Conservation (phyloP, 2,329 filamentous ascomycete species). For the Nakataea oryzae region DNA sequence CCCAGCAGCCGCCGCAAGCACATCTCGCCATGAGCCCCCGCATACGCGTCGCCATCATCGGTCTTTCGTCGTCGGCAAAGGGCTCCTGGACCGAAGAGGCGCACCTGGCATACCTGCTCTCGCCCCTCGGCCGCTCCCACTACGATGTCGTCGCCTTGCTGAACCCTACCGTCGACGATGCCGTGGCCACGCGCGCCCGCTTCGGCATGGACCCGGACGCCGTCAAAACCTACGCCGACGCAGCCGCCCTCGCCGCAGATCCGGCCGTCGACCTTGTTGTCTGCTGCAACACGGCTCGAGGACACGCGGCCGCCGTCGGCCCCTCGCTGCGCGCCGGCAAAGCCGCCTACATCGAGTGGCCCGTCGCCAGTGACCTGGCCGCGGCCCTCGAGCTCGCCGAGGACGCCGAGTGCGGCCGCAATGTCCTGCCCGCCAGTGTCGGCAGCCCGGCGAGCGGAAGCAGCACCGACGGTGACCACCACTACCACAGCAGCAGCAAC, state of each 20-base stretch:
- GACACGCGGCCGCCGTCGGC: constrained; percentile 32
- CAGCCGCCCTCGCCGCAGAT: constrained; percentile 36
- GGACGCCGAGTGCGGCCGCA: not conserved
- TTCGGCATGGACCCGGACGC: constrained; percentile 21
- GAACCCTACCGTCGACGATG: constrained; percentile 36
- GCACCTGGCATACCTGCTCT: constrained; percentile 50
- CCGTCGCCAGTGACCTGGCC: constrained; percentile 32
- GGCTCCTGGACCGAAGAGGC: constrained; percentile 18
- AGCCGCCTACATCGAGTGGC: constrained; percentile 46
- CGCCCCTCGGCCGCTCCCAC: constrained; percentile 26
- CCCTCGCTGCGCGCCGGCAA: constrained; percentile 42
- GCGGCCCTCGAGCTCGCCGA: constrained; percentile 31
- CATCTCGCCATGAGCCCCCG: constrained; percentile 2
- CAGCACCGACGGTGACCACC: not conserved
- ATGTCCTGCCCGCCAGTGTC: not conserved
- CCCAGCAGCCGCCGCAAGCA: not conserved
- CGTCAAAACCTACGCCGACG: constrained; percentile 38
- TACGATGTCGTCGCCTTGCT: constrained; percentile 40
- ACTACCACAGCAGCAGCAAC: not conserved
- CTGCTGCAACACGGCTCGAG: constrained; percentile 19
- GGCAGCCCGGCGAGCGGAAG: not conserved
- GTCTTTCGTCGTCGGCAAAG: constrained; percentile 6
- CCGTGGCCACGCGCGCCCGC: constrained; percentile 30
- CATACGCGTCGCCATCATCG: constrained; percentile 5
- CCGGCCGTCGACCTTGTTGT: constrained; percentile 43